A percentile compares a stretch with the other conserved stretches of the same genome.
These are phyloP conservation scores for Xylaria cubensis DNA, from an alignment of 495 filamentous ascomycete species.

Conservation along the genomic window DNA sequence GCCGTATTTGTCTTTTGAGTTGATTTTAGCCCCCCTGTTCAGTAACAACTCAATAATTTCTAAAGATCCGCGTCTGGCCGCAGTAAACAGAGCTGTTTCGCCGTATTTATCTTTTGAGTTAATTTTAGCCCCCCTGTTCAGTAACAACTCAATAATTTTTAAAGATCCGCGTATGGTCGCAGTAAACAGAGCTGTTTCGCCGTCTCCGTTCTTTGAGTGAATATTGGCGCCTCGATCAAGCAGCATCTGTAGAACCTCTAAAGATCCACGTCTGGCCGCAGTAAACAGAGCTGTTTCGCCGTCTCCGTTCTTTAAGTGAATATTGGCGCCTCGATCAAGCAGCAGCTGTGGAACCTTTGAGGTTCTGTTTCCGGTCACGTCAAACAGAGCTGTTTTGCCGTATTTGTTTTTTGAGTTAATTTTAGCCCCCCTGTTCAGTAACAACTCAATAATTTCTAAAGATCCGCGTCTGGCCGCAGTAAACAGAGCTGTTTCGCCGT, in stretches of 20 bases:
- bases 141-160: neutral
- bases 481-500: neutral
- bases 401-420: neutral
- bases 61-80: neutral
- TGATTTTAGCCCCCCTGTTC: neutral
- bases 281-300: neutral
- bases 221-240: neutral
- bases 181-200: neutral
- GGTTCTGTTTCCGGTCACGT: too few species aligned
- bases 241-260: neutral
- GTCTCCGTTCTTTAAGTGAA: neutral
- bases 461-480: neutral
- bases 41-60: neutral
- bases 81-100: neutral
- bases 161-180: neutral
- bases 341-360: neutral
- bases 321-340: neutral
- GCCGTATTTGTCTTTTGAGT: neutral
- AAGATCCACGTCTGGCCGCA: neutral
- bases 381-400: neutral
- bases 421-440: neutral
- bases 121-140: neutral
- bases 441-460: neutral
- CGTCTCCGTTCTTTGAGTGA: neutral
- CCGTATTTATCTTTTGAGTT: neutral